Conservation (phyloP, 2,329 filamentous ascomycete species). For the Fusarium sp. region DNA sequence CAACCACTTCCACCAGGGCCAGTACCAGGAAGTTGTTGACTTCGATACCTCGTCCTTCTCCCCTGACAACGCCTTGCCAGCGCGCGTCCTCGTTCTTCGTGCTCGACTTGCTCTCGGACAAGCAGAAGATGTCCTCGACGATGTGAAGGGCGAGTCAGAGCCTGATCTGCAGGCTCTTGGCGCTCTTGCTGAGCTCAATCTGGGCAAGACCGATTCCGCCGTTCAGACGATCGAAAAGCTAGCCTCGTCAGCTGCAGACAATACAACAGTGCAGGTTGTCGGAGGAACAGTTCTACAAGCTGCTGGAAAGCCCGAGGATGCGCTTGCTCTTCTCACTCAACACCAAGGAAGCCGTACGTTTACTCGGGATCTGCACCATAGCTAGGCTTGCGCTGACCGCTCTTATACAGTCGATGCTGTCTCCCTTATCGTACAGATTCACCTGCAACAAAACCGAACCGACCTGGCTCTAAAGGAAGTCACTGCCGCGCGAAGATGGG, state of each 20-base stretch:
- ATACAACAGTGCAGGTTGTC: conserved; percentile 81
- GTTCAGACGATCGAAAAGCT: conserved; percentile 72
- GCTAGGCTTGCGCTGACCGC: conserved; percentile 38
- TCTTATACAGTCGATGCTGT: conserved; percentile 72
- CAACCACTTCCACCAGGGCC: conserved; percentile 78
- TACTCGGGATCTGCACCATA: not conserved
- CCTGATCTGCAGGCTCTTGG: conserved; percentile 81
- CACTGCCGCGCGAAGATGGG: conserved; percentile 85
- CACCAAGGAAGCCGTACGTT: conserved; percentile 86
- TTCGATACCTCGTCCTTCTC: conserved; percentile 85
- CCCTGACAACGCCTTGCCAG: conserved; percentile 77
- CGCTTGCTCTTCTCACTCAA: conserved; percentile 78
- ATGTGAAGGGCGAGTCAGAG: conserved; percentile 70
- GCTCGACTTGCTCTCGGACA: conserved; percentile 85
- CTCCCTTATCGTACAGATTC: conserved; percentile 88
- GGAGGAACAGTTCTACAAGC: conserved; percentile 84
- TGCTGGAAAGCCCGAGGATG: conserved; percentile 84
- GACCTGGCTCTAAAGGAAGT: conserved; percentile 94
- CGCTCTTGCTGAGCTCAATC: conserved; percentile 73
- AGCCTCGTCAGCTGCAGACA: conserved; percentile 72
- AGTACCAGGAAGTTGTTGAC: conserved; percentile 86
- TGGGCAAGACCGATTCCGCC: conserved; percentile 70
- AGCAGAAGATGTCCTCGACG: conserved; percentile 74
- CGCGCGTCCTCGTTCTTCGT: conserved; percentile 80
- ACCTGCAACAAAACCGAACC: conserved; percentile 88